A percentile compares a stretch with the other conserved stretches of the same genome.
Conservation (phyloP, 2,329 filamentous ascomycete species). For the Coniochaeta pulveracea region DNA sequence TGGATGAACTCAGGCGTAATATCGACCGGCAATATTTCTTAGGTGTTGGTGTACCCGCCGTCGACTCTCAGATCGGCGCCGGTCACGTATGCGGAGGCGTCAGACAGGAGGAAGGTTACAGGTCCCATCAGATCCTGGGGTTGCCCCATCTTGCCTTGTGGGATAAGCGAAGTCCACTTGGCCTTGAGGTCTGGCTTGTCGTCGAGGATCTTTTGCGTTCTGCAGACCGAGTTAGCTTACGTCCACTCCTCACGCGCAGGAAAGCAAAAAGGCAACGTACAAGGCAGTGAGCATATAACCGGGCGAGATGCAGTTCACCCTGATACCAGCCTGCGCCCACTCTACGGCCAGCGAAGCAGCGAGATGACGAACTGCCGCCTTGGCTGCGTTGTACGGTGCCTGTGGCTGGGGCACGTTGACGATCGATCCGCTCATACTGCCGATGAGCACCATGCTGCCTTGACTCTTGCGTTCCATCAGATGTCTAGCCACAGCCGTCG, state of each 20-base stretch:
- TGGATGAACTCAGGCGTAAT: too few species aligned
- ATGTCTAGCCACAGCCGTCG: conserved; percentile 74
- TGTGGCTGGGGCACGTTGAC: conserved; percentile 95
- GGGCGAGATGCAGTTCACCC: conserved; percentile 90
- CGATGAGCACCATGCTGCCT: conserved; percentile 88
- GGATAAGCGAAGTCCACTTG: conserved; percentile 88
- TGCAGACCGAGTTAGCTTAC: conserved; percentile 25
- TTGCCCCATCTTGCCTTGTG: conserved; percentile 84
- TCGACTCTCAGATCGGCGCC: conserved; percentile 74
- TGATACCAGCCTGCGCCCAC: conserved; percentile 79
- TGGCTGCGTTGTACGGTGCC: conserved; percentile 84
- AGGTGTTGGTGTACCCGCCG: conserved; percentile 79
- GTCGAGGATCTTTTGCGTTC: conserved; percentile 86
- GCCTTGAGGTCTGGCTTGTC: conserved; percentile 83
- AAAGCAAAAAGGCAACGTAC: conserved; percentile 38
- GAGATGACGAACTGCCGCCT: conserved; percentile 83
- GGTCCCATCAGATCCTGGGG: conserved; percentile 91
- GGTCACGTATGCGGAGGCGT: conserved; percentile 61
- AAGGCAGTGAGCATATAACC: conserved; percentile 94
- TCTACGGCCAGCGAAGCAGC: conserved; percentile 84
- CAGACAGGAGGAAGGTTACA: conserved; percentile 74
- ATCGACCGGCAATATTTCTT: too few species aligned
- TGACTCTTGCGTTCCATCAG: conserved; percentile 69
- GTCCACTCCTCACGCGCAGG: not conserved
- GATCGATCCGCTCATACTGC: conserved; percentile 86